These are phyloP conservation scores for Flaveria trinervia DNA, from an alignment of 129 eudicot genomes.

Conservation along the genomic window DNA sequence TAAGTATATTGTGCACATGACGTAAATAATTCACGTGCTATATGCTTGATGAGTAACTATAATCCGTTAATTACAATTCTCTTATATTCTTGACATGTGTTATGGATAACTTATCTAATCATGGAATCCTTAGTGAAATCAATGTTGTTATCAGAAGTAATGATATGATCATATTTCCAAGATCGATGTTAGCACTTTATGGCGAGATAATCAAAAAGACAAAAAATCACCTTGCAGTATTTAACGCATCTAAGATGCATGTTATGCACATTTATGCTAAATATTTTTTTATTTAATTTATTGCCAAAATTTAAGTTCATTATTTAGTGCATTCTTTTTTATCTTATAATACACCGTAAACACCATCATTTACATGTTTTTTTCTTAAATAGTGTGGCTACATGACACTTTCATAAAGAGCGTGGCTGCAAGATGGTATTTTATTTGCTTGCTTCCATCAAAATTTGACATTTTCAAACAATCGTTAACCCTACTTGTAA, in stretches of 20 bases:
- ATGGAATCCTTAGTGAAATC: background rate
- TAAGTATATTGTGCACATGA: background rate
- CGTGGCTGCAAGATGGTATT: no score
- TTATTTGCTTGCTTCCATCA: no score
- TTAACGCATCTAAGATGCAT: background rate
- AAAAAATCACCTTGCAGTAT: background rate
- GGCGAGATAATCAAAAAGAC: background rate
- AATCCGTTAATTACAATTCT: background rate
- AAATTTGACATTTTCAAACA: no score
- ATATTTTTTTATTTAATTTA: background rate
- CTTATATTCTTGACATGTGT: background rate
- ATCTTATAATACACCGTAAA: no score
- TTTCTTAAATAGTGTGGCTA: no score
- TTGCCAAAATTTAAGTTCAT: background rate
- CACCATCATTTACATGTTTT: no score
- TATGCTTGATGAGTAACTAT: background rate
- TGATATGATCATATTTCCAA: background rate
- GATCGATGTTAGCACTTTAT: background rate
- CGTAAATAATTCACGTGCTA: background rate
- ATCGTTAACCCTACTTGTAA: no score
- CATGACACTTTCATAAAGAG: no score
- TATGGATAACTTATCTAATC: background rate
- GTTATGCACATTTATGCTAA: background rate
- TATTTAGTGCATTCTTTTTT: background rate
- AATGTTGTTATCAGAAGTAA: background rate